A percentile compares a stretch with the other conserved stretches of the same genome.
These are phyloP conservation scores for Aspergillus mulundensis DNA, from an alignment of 495 filamentous ascomycete genomes.

Conservation along the genomic window DNA sequence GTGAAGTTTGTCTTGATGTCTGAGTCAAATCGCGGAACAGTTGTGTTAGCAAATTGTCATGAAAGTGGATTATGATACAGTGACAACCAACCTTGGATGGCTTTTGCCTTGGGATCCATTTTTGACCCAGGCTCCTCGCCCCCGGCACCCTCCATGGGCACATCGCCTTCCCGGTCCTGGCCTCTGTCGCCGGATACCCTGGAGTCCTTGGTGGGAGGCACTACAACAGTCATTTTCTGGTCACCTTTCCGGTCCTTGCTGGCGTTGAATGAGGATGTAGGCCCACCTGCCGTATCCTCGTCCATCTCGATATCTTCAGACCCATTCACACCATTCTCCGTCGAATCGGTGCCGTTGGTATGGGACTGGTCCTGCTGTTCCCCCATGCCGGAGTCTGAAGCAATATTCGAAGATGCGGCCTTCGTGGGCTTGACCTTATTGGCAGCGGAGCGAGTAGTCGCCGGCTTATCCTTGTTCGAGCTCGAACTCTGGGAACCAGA, in stretches of 20 bases:
- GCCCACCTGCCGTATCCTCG: constrained; percentile 62
- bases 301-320: constrained; percentile 80
- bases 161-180: constrained; percentile 66
- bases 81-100: constrained; percentile 53
- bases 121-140: constrained; percentile 55
- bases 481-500: constrained; percentile 49
- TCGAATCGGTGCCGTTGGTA: constrained; percentile 64
- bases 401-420: constrained; percentile 45
- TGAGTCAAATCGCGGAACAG: constrained; percentile 25
- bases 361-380: constrained; percentile 60
- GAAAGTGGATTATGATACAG: not conserved
- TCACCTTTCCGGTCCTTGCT: constrained; percentile 71
- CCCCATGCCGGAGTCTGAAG: constrained; percentile 43
- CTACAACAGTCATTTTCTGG: constrained; percentile 82
- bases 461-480: constrained; percentile 46
- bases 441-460: constrained; percentile 42
- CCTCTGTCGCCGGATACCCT: constrained; percentile 56
- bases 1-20: constrained; percentile 93
- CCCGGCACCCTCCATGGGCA: constrained; percentile 66
- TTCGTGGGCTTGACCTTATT: constrained; percentile 52
- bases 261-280: constrained; percentile 50
- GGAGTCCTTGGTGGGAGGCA: constrained; percentile 70
- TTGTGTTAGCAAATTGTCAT: constrained; percentile 1
- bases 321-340: constrained; percentile 71
- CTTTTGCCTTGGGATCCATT: constrained; percentile 59